Base-by-base conservation (phyloP, 1,284 basidiomycete genomes). In the Phenoliferia sp. region DNA sequence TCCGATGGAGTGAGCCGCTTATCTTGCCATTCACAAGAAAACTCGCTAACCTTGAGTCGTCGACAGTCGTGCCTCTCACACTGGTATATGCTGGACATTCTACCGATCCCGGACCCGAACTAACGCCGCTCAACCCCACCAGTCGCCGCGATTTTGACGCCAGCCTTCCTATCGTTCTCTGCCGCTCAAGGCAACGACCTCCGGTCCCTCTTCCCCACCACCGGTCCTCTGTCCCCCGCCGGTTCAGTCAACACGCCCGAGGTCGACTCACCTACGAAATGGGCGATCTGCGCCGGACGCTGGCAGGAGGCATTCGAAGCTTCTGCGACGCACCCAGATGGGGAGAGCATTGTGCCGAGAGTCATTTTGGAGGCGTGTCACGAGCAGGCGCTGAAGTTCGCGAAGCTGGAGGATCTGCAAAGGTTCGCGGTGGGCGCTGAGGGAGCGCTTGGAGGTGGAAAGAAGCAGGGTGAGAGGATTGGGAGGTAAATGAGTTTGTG, bases 301-400 rank as follows among this genome's bases (percentile, higher is more conserved):
- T 71, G 67, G 67, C 44, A 36, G 39, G 62, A 71, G 48, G 70
- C 70, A 15, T 34, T 71, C n/a, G 32, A 50, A 10, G 63, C 66
- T 0, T 61, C 70, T 1, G 22, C 32, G 0, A 34, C 62, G 5
- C 70, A 71, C 54, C 67, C 65, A 29, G 22, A 44, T 16, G 70
- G 70, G 3, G 63, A 67, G 15, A 28, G 36, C 36, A 71, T 71
- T 59, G 63, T 71, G 32, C 70, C 70, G 28, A 55, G 62, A 10
- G 63, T 71, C 26, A 61, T 71, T 26, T 59, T 71, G 26, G 70
- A 71, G 28, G 62, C 67, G 56, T 69, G 67, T 50, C 70, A 71
- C 28, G 60, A 64, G 52, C 33, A 64, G 54, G 48, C 48, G 48
- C 48, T 52, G 22, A 52, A 52, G 48, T 28, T 56, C 33, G 54